A percentile compares a stretch with the other conserved stretches of the same genome.
Evolutionary conservation across 2,329 filamentous ascomycete genomes (phyloP).

Genomic region (Fusarium sp.): DNA sequence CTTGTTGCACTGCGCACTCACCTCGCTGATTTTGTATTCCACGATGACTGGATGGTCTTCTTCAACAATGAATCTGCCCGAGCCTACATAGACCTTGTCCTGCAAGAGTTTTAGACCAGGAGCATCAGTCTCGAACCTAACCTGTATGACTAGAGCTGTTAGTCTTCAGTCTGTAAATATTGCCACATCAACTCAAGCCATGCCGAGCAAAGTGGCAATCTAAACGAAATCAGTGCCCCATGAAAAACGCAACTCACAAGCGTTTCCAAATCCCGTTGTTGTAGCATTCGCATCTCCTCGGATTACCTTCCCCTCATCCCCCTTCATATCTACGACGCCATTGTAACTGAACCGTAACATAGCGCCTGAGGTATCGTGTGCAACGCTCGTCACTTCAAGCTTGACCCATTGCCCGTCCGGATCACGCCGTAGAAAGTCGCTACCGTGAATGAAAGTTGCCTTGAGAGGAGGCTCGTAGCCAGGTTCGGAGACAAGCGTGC

Average conservation of each 20-base stretch:
- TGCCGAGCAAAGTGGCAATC: neutral
- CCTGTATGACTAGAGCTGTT: constrained; percentile 51
- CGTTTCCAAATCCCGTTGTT: constrained; percentile 56
- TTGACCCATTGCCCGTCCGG: constrained; percentile 53
- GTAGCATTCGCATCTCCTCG: constrained; percentile 52
- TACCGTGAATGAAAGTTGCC: constrained; percentile 55
- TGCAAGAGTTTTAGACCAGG: constrained; percentile 53
- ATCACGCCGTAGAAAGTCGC: constrained; percentile 57
- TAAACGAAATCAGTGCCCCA: neutral
- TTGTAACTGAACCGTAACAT: constrained; percentile 55
- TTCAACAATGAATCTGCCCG: constrained; percentile 57
- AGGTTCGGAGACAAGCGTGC: constrained; percentile 54
- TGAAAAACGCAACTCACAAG: constrained; percentile 49
- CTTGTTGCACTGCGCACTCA: constrained; percentile 47
- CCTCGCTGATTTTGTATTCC: constrained; percentile 60
- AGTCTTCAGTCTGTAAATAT: constrained; percentile 4
- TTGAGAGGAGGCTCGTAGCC: constrained; percentile 53
- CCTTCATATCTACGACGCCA: constrained; percentile 54
- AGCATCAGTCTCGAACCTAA: constrained; percentile 55
- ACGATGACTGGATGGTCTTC: constrained; percentile 52
- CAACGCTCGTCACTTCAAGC: constrained; percentile 55
- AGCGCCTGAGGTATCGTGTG: constrained; percentile 51
- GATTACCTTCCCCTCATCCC: constrained; percentile 52
- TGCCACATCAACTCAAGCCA: neutral
- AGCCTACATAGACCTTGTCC: constrained; percentile 57